phyloP scores from a whole-genome alignment of 371 early-diverging fungal species.

The Smittium mucronatum region DNA sequence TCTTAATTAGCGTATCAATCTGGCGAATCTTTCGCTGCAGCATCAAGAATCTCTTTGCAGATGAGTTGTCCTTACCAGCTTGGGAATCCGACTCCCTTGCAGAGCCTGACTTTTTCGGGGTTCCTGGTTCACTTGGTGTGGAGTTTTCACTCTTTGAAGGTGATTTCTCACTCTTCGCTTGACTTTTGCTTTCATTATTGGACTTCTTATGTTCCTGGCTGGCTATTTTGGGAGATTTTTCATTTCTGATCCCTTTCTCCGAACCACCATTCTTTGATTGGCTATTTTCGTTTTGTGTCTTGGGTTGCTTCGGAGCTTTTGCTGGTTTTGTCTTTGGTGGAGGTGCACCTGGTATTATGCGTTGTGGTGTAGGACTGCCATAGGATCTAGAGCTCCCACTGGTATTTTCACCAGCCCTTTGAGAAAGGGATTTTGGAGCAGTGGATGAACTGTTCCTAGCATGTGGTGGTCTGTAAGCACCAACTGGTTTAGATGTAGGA shows the following conservation, averaged over 20 bases:
- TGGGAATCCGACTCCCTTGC: background rate
- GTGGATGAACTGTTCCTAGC: constrained; percentile 19
- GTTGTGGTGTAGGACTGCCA: background rate
- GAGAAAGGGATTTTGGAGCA: constrained; percentile 27
- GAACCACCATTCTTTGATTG: constrained; percentile 11
- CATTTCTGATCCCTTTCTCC: background rate
- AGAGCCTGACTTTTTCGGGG: background rate
- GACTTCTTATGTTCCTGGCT: constrained; percentile 5
- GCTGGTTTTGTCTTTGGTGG: constrained; percentile 11
- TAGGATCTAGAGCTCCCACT: constrained; percentile 14
- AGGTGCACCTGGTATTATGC: constrained; percentile 23
- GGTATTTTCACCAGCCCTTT: constrained; percentile 21
- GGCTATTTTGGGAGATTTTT: constrained; percentile 7
- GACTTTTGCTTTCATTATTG: background rate
- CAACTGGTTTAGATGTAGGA: constrained; percentile 21
- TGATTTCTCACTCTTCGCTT: background rate
- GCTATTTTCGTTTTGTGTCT: constrained; percentile 23
- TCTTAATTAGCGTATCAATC: constrained; percentile 70
- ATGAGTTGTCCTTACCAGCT: background rate
- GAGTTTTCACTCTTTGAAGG: background rate
- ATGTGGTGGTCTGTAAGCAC: constrained; percentile 32
- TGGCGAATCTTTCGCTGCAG: constrained; percentile 81
- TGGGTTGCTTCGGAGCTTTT: constrained; percentile 16
- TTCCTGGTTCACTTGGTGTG: background rate
- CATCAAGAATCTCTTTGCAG: constrained; percentile 69